phyloP scores from a whole-genome alignment of 371 early-diverging fungal genomes.

The Apophysomyces sp. region DNA sequence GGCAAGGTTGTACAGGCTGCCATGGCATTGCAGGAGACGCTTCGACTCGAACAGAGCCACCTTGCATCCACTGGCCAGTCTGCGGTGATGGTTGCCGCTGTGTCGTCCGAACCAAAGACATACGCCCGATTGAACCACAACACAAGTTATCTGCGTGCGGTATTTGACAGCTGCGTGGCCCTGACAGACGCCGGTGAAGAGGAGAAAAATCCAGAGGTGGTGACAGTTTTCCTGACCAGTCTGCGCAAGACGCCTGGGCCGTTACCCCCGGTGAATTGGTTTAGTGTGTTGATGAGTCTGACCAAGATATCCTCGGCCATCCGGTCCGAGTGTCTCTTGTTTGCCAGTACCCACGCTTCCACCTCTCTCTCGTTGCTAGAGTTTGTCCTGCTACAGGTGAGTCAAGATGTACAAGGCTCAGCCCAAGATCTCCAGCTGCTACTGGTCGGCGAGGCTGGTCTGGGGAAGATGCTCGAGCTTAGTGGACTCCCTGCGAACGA shows the following conservation, averaged over 20 bases:
- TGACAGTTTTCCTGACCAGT: constrained; percentile 17
- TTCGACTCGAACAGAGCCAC: neutral
- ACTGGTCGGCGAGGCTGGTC: constrained; percentile 37
- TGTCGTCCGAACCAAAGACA: constrained; percentile 46
- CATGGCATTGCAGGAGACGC: constrained; percentile 4
- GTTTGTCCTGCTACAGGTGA: constrained; percentile 44
- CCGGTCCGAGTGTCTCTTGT: constrained; percentile 24
- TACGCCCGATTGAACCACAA: constrained; percentile 49
- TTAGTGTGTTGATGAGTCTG: constrained; percentile 34
- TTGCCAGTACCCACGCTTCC: constrained; percentile 53
- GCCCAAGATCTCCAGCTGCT: constrained; percentile 9
- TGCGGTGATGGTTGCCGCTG: constrained; percentile 9
- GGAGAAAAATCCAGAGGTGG: neutral
- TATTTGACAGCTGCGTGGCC: constrained; percentile 35
- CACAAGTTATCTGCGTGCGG: constrained; percentile 54
- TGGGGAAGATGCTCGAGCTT: constrained; percentile 48
- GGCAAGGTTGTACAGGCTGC: constrained; percentile 29
- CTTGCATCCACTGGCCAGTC: constrained; percentile 1
- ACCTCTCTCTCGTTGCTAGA: constrained; percentile 57
- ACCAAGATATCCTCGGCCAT: constrained; percentile 24
- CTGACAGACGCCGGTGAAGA: neutral
- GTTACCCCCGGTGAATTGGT: constrained; percentile 63
- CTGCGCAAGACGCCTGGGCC: constrained; percentile 45
- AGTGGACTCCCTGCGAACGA: constrained; percentile 32
- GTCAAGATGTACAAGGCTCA: neutral